These are phyloP conservation scores for Metschnikowia bowlesiae DNA, from an alignment of 805 yeast genomes.

Conservation along the genomic window DNA sequence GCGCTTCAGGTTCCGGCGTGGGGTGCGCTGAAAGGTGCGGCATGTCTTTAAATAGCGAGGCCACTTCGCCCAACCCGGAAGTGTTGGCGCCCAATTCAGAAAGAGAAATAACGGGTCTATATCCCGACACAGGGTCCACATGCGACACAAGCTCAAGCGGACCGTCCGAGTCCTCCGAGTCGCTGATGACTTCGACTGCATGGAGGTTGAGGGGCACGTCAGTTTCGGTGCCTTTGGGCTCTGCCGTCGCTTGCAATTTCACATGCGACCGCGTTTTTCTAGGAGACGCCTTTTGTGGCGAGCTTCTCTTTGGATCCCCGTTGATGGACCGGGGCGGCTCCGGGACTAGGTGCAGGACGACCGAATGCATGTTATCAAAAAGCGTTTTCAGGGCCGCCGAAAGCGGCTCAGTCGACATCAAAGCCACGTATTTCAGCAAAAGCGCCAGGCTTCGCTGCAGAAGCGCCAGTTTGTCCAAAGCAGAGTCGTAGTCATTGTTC, in stretches of 20 bases:
- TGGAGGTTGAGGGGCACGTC: background rate
- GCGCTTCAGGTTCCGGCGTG: conserved; percentile 12
- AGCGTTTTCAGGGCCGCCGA: background rate
- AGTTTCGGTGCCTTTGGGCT: too few species aligned
- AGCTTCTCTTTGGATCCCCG: too few species aligned
- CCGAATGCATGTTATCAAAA: background rate
- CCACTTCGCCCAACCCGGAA: conserved; percentile 18
- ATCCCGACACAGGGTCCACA: background rate
- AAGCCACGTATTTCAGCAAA: conserved; percentile 10
- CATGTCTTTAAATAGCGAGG: conserved; percentile 17
- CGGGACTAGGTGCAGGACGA: background rate
- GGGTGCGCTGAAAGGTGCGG: conserved; percentile 16
- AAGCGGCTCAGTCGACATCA: background rate
- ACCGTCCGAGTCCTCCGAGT: conserved; percentile 20
- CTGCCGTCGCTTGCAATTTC: background rate
- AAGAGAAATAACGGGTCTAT: conserved; percentile 7
- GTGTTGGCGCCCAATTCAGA: conserved; percentile 12
- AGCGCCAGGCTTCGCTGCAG: conserved; percentile 17
- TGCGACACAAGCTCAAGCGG: conserved; percentile 3
- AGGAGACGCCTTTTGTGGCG: background rate
- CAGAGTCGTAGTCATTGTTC: conserved; percentile 18
- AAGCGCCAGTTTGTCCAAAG: conserved; percentile 19
- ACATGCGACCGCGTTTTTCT: background rate
- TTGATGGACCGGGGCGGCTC: background rate
- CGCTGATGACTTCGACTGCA: conserved; percentile 20